Base-by-base conservation (phyloP, 2,329 filamentous ascomycete species). In the Clonostachys chloroleuca region DNA sequence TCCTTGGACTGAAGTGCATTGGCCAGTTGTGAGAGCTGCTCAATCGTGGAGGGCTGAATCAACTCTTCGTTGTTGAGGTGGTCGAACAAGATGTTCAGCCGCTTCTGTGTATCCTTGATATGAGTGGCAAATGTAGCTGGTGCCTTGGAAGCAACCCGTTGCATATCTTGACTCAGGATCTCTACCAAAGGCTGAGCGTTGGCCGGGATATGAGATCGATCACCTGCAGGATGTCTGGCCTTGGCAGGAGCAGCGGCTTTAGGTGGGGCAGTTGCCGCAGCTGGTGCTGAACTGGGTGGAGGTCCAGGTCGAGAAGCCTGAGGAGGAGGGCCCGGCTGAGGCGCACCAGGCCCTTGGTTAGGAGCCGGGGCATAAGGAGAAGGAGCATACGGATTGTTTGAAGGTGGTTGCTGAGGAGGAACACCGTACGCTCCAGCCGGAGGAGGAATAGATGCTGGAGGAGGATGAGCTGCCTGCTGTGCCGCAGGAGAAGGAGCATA, bases 41-140 rank as follows among this genome's bases (percentile, higher is more conserved):
- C 75, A 44, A 92, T 80, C 1, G 87, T 96, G 59, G 88, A 85
- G 2, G 87, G 81, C 70, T 87, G 88, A 47, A 97, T 75, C 39
- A 96, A 74, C 60, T 97, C 92, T 60, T 92, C 87, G 55, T 97
- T 97, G 77, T 97, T 99, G 42, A 99, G 76, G 65, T 96, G 91
- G 62, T 99, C 92, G 64, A 96, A 97, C n/a, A 99, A 74, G 44
- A 96, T 84, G 58, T 88, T 89, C 49, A 99, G 78, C 30, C 94
- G 84, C 70, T 96, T 96, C 64, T 96, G 89, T 3, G 92, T 94
- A 63, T 97, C 94, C 58, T 90, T 88, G 17, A 99, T 91, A 64
- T 97, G 92, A 13, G 84, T 79, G 52, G 89, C 86, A 70, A 94
- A 96, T 14, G 86, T 84, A n/a, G 86, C 75, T 16, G 94, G 94